phyloP scores from a whole-genome alignment of 2,329 filamentous ascomycete genomes.

The Cordyceps sp. region DNA sequence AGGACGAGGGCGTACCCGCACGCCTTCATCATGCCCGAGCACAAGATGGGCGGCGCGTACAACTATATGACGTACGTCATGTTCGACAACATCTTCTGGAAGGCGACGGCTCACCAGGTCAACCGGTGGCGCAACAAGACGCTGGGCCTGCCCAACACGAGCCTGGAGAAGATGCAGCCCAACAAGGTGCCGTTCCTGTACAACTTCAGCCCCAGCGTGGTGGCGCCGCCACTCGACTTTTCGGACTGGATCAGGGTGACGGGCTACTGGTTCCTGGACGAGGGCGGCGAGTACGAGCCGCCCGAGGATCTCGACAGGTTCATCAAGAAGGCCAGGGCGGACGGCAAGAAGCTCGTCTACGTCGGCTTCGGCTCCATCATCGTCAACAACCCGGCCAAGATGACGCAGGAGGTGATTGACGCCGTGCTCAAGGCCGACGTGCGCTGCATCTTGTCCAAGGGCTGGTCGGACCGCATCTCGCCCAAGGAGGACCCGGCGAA shows the following conservation, averaged over 20 bases:
- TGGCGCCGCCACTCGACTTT: slow-evolving; percentile 87
- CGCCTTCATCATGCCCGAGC: slow-evolving; percentile 82
- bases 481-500: slow-evolving; percentile 27
- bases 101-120: slow-evolving; percentile 75
- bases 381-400: slow-evolving; percentile 70
- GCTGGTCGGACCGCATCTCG: slow-evolving; percentile 72
- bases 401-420: slow-evolving; percentile 87
- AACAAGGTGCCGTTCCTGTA: slow-evolving; percentile 98
- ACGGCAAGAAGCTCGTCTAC: slow-evolving; percentile 86
- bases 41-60: slow-evolving; percentile 89
- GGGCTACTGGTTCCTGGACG: slow-evolving; percentile 95
- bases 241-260: slow-evolving; percentile 96
- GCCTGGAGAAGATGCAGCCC: slow-evolving; percentile 76
- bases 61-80: slow-evolving; percentile 92
- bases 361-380: slow-evolving; percentile 96
- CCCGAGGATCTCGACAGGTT: slow-evolving; percentile 63
- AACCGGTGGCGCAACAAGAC: slow-evolving; percentile 82
- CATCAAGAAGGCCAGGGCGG: slow-evolving; percentile 63
- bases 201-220: slow-evolving; percentile 88
- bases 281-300: slow-evolving; percentile 53
- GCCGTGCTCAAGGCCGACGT: slow-evolving; percentile 84
- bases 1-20: slow-evolving; percentile 90
- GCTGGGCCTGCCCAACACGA: slow-evolving; percentile 65
- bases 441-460: slow-evolving; percentile 86
- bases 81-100: slow-evolving; percentile 97